Conservation (phyloP, 805 yeast genomes). For the Ogataea henricii region DNA sequence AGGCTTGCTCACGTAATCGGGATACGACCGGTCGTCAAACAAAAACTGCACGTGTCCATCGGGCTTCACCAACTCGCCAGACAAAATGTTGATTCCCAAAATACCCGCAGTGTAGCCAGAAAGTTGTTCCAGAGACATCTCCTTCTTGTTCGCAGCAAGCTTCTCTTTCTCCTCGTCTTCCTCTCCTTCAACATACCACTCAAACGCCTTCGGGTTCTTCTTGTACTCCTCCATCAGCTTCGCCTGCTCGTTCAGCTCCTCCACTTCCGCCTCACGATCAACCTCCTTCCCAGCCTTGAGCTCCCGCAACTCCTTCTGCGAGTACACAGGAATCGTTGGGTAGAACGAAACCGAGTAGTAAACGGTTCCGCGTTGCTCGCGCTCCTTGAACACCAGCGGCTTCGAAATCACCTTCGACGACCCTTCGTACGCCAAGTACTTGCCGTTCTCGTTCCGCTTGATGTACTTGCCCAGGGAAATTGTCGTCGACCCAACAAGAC, state of each 20-base stretch:
- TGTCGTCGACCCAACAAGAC: constrained; percentile 60
- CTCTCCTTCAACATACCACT: constrained; percentile 57
- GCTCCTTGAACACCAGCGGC: constrained; percentile 35
- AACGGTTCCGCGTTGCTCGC: constrained; percentile 53
- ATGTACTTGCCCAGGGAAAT: constrained; percentile 52
- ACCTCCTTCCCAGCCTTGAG: constrained; percentile 42
- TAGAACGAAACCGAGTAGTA: constrained; percentile 56
- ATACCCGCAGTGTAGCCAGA: constrained; percentile 63
- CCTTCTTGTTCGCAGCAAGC: constrained; percentile 41
- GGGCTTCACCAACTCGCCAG: constrained; percentile 50
- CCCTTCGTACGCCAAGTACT: constrained; percentile 53
- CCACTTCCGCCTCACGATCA: constrained; percentile 40
- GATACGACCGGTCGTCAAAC: constrained; percentile 65
- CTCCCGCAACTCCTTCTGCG: constrained; percentile 55
- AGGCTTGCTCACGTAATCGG: constrained; percentile 55
- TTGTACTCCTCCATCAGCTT: constrained; percentile 52
- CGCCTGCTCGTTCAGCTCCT: constrained; percentile 48
- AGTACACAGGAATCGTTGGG: constrained; percentile 64
- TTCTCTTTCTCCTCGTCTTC: constrained; percentile 37
- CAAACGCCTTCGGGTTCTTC: constrained; percentile 61
- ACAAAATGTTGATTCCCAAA: constrained; percentile 52
- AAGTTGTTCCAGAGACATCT: constrained; percentile 53
- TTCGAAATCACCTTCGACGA: constrained; percentile 43
- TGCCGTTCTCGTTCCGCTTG: constrained; percentile 48
- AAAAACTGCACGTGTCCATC: constrained; percentile 57